Evolutionary conservation across 192 early-diverging fungal species (phyloP).

Genomic region (Umbelopsis ramanniana): DNA sequence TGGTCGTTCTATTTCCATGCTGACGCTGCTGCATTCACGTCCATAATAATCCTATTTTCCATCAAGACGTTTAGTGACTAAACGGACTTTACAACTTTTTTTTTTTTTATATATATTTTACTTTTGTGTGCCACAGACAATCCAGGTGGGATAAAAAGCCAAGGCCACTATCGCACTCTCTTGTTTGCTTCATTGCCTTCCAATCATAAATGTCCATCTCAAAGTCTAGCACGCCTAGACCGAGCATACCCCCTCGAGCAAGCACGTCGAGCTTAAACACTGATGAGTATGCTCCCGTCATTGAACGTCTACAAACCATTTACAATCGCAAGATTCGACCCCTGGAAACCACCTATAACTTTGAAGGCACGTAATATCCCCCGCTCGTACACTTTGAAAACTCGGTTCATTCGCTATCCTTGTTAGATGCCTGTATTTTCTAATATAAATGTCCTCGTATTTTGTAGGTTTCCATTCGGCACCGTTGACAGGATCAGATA

Average conservation of each 20-base stretch:
- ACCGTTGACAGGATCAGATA: conserved; percentile 74
- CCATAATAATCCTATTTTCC: too few relatives aligned
- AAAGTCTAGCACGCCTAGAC: neutral
- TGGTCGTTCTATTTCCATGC: too few relatives aligned
- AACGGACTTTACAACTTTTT: neutral
- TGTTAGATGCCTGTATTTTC: neutral
- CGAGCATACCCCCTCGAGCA: neutral
- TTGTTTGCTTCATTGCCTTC: neutral
- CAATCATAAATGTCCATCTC: conserved; percentile 4
- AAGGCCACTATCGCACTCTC: neutral
- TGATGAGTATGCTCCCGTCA: conserved; percentile 57
- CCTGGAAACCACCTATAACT: conserved; percentile 70
- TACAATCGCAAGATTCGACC: conserved; percentile 74
- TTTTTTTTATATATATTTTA: neutral
- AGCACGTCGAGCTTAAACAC: conserved; percentile 3
- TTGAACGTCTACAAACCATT: conserved; percentile 67
- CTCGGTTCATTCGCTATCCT: neutral
- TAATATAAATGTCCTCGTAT: neutral
- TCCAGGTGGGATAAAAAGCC: neutral
- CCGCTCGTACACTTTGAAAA: neutral
- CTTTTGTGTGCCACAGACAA: neutral
- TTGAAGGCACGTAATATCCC: conserved; percentile 49
- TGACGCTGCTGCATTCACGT: too few relatives aligned
- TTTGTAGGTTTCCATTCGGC: conserved; percentile 62
- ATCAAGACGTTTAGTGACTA: too few relatives aligned